Evolutionary conservation across 805 yeast genomes (phyloP).

Genomic region (Myxozyma udenii): DNA sequence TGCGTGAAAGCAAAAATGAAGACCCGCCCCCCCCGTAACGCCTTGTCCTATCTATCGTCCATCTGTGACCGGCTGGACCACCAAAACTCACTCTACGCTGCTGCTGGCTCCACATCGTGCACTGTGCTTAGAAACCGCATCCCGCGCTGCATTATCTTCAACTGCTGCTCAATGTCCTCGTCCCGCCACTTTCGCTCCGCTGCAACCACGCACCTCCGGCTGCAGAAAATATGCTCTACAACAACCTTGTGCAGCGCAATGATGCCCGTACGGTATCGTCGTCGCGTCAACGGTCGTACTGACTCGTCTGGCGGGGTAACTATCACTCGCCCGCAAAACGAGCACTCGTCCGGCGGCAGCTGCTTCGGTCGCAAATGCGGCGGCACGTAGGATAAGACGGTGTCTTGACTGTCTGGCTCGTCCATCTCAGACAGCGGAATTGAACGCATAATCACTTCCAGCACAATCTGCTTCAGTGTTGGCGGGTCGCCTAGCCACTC

Average conservation of each 20-base stretch:
- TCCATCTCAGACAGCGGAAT: conserved; percentile 23
- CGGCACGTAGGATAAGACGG: conserved; percentile 14
- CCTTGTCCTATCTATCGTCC: too few relatives aligned
- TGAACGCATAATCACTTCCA: conserved; percentile 9
- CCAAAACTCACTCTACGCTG: neutral
- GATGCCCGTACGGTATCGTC: conserved; percentile 14
- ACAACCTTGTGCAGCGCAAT: conserved; percentile 21
- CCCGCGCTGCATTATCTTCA: conserved; percentile 20
- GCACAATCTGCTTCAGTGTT: conserved; percentile 15
- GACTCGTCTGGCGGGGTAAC: neutral
- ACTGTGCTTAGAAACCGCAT: conserved; percentile 16
- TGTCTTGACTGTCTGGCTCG: neutral
- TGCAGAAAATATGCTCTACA: conserved; percentile 21
- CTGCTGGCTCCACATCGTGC: conserved; percentile 1
- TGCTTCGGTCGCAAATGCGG: conserved; percentile 14
- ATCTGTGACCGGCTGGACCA: too few relatives aligned
- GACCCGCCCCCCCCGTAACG: too few relatives aligned
- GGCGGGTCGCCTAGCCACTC: conserved; percentile 20
- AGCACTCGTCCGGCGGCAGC: conserved; percentile 23
- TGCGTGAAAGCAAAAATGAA: too few relatives aligned
- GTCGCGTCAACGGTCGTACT: neutral
- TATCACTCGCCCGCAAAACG: conserved; percentile 15
- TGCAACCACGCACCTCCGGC: conserved; percentile 16
- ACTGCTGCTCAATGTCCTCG: conserved; percentile 21
- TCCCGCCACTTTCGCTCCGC: conserved; percentile 23